A percentile compares a stretch with the other conserved stretches of the same genome.
Evolutionary conservation across 176 grass and related monocot genomes (phyloP).

Genomic region (Paspalum notatum): DNA sequence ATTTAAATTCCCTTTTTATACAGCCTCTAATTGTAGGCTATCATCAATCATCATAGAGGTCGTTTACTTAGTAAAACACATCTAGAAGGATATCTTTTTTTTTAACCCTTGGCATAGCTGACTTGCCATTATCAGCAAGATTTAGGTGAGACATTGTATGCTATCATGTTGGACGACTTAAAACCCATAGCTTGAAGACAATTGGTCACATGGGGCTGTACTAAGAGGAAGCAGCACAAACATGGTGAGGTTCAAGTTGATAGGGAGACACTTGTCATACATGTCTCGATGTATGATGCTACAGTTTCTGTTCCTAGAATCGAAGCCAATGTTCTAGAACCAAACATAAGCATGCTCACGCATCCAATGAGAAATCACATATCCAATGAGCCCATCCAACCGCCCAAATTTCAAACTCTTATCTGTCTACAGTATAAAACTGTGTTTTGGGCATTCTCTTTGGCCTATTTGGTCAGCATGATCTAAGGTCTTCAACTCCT

Average conservation of each 20-base stretch:
- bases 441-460: too few species aligned
- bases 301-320: too few species aligned
- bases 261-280: not conserved
- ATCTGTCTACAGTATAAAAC: too few species aligned
- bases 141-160: not conserved
- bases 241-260: not conserved
- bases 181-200: not conserved
- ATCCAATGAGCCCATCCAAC: too few species aligned
- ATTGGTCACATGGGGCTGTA: constrained; percentile 27
- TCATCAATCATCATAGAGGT: too few species aligned
- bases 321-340: too few species aligned
- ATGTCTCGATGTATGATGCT: not conserved
- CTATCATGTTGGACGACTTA: not conserved
- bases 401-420: too few species aligned
- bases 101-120: not conserved
- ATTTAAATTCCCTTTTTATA: not conserved
- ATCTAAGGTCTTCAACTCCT: too few species aligned
- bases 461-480: too few species aligned
- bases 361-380: too few species aligned
- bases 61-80: not conserved
- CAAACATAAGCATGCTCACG: too few species aligned
- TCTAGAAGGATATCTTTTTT: not conserved
- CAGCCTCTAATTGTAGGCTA: not conserved
- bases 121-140: constrained; percentile 12
- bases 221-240: not conserved